These are phyloP conservation scores for Candida railenensis DNA, from an alignment of 805 yeast species.

Conservation along the genomic window DNA sequence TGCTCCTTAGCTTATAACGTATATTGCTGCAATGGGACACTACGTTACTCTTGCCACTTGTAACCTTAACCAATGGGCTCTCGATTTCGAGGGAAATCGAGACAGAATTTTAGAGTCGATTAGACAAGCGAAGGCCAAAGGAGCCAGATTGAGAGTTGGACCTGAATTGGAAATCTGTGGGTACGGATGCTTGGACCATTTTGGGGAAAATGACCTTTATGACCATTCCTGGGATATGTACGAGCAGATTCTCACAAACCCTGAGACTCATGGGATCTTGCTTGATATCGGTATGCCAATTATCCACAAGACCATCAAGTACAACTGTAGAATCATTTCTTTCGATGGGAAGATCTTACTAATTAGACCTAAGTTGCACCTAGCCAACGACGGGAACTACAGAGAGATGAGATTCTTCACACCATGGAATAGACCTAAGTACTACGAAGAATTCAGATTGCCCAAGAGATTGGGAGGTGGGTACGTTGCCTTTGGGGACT, in stretches of 20 bases:
- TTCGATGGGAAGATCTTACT: constrained; percentile 75
- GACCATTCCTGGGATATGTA: constrained; percentile 95
- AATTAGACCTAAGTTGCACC: constrained; percentile 88
- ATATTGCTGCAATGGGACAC: constrained; percentile 88
- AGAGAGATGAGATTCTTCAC: constrained; percentile 97
- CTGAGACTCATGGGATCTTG: constrained; percentile 72
- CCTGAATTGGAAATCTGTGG: constrained; percentile 96
- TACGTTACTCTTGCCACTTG: constrained; percentile 89
- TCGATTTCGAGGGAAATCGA: constrained; percentile 95
- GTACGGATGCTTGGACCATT: constrained; percentile 93
- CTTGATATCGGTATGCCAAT: constrained; percentile 96
- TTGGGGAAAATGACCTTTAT: constrained; percentile 83
- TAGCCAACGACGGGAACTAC: constrained; percentile 97
- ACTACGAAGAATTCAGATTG: constrained; percentile 68
- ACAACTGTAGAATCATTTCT: constrained; percentile 87
- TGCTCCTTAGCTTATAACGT: too few relatives aligned
- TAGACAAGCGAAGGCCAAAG: constrained; percentile 65
- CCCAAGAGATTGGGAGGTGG: constrained; percentile 67
- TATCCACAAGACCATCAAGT: constrained; percentile 80
- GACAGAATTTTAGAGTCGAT: constrained; percentile 87
- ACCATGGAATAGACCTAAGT: constrained; percentile 84
- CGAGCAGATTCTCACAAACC: constrained; percentile 65
- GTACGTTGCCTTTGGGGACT: constrained; percentile 84
- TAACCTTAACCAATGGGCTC: constrained; percentile 97
- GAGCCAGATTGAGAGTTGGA: constrained; percentile 87